Conservation (phyloP, 306 rosid species). For the Hippophae rhamnoides region DNA sequence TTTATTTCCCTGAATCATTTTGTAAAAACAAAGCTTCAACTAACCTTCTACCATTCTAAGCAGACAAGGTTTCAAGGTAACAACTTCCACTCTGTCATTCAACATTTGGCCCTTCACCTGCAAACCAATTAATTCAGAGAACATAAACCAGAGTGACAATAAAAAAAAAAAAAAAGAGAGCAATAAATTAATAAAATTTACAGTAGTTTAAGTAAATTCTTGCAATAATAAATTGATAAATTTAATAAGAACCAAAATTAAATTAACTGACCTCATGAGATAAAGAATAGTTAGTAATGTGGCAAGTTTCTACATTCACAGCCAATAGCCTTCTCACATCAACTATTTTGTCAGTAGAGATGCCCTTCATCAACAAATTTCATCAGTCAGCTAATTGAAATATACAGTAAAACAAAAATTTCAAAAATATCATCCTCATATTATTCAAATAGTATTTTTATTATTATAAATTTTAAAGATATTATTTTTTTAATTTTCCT, state of each 20-base stretch:
- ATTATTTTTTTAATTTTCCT: too few relatives aligned
- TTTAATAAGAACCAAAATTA: background rate
- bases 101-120: slow-evolving; percentile 73
- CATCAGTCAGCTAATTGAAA: too few relatives aligned
- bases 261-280: slow-evolving; percentile 55
- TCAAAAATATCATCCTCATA: background rate
- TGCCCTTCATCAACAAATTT: slow-evolving; percentile 41
- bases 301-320: slow-evolving; percentile 79
- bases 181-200: background rate
- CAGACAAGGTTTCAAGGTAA: slow-evolving; percentile 67
- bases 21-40: slow-evolving; percentile 27
- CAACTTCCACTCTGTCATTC: slow-evolving; percentile 59
- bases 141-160: background rate
- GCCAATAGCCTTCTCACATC: slow-evolving; percentile 79
- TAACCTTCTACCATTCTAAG: slow-evolving; percentile 90
- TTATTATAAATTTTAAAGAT: too few relatives aligned
- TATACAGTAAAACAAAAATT: background rate
- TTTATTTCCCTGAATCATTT: slow-evolving; percentile 8
- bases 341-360: slow-evolving; percentile 87
- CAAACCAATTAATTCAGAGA: background rate
- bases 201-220: background rate
- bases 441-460: too few relatives aligned
- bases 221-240: background rate
- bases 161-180: background rate
- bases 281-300: slow-evolving; percentile 73